Base-by-base conservation (phyloP, 495 filamentous ascomycete genomes). In the Alectoria sarmentosa region DNA sequence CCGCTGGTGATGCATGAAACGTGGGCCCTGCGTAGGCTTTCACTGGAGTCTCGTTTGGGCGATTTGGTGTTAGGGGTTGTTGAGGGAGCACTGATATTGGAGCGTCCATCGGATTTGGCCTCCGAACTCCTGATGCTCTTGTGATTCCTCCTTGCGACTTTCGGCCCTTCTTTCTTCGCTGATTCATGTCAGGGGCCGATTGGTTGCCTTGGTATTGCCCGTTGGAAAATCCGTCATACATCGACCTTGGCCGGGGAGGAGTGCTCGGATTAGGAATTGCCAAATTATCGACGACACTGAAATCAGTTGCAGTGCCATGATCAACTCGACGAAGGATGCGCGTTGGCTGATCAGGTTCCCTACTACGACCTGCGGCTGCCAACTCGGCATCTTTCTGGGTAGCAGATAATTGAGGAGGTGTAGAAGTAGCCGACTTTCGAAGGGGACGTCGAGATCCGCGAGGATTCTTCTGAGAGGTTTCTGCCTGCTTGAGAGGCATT, bases 1-100 rank as follows among this genome's bases (percentile, higher is more conserved):
- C 89, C 4, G 92, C 92, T 19, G 94, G 94, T 3, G 94, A 99
- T 15, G 90, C 89, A 73, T 97, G 93, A 74, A 99, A 99, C 1
- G 90, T 95, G 21, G 92, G 90, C 21, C 94, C 94, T 19, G 94
- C 94, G 74, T 96, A 99, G 64, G 90, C 82, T 62, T 67, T 67
- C 8, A 52, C 49, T 1, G 68, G 68, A 7, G 70, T 70, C 52
- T 58, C 60, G 38, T 58, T 62, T 26, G 36, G 21, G 14, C 58
- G 64, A n/a, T 19, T 64, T 13, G 68, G 65, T 17, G 67, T 67
- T 15, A 38, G 34, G 21, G 63, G 61, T 42, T 58, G 42, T 28
- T 39, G 26, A 56, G 59, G 39, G 28, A 46, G 38, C 41, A 64
- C n/a, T 41, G 42, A 30, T 14, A 32, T 34, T n/a, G 11, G 23